Evolutionary conservation across 805 yeast genomes (phyloP).

Genomic region (Metschnikowia cubensis): DNA sequence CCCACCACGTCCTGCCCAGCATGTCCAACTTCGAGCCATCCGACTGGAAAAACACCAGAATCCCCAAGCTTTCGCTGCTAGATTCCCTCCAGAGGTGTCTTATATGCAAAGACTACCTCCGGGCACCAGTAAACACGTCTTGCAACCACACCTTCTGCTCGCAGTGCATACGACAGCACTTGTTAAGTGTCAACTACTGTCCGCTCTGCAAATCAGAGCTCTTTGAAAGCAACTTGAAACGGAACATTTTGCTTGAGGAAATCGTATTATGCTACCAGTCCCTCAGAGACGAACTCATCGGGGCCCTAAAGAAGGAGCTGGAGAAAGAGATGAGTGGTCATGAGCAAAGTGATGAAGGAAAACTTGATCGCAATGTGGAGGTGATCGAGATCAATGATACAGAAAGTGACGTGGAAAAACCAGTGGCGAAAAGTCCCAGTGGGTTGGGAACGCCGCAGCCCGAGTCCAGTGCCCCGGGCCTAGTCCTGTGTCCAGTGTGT

Average conservation of each 20-base stretch:
- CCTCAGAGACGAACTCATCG: slow-evolving; percentile 14
- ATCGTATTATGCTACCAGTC: slow-evolving; percentile 48
- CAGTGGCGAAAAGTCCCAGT: not conserved
- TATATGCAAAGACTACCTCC: slow-evolving; percentile 78
- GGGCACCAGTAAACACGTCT: slow-evolving; percentile 75
- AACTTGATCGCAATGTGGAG: slow-evolving; percentile 5
- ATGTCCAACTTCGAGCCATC: slow-evolving; percentile 48
- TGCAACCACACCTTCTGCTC: slow-evolving; percentile 93
- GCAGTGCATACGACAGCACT: slow-evolving; percentile 70
- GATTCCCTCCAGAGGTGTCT: slow-evolving; percentile 78
- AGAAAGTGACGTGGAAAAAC: slow-evolving; percentile 1
- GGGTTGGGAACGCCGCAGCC: slow-evolving; percentile 1
- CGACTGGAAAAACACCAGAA: slow-evolving; percentile 57
- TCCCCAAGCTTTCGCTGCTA: slow-evolving; percentile 56
- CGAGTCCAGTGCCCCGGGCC: slow-evolving; percentile 6
- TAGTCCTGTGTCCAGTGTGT: slow-evolving; percentile 71
- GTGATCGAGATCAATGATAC: slow-evolving; percentile 17
- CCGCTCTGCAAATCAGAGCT: slow-evolving; percentile 75
- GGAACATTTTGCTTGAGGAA: slow-evolving; percentile 70
- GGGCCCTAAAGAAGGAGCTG: slow-evolving; percentile 2
- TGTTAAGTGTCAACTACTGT: slow-evolving; percentile 58
- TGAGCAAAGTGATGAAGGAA: too few relatives aligned
- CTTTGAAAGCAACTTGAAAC: slow-evolving; percentile 63
- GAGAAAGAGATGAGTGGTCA: too few relatives aligned
- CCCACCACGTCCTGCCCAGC: not conserved